Percentiles rank a stretch among this genome's conserved stretches.
phyloP scores from a whole-genome alignment of 495 filamentous ascomycete species.

The Glonium stellatum region DNA sequence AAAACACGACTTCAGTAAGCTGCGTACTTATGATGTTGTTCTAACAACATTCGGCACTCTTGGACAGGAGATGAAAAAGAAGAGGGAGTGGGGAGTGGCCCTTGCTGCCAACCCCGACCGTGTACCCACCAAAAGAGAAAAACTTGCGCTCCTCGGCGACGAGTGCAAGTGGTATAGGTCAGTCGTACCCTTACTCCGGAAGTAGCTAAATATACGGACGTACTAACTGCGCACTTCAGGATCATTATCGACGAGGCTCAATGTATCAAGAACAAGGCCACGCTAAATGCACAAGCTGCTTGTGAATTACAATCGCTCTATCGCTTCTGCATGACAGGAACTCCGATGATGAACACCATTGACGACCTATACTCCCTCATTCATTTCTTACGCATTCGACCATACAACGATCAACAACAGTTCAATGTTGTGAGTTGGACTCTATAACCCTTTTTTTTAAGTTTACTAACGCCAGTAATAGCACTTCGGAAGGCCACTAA shows the following conservation, averaged over 20 bases:
- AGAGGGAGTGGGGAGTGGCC: conserved; percentile 41
- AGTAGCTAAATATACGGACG: background rate
- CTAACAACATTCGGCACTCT: conserved; percentile 86
- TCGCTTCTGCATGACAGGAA: conserved; percentile 84
- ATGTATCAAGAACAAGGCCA: conserved; percentile 79
- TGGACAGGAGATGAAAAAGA: conserved; percentile 58
- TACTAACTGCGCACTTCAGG: background rate
- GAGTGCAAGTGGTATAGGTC: conserved; percentile 58
- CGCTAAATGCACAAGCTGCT: conserved; percentile 58
- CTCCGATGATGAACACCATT: conserved; percentile 89
- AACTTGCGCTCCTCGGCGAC: conserved; percentile 50
- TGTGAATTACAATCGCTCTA: conserved; percentile 55
- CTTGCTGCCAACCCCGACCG: conserved; percentile 26
- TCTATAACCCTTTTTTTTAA: background rate
- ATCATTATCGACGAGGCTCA: conserved; percentile 93
- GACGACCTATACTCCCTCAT: conserved; percentile 78
- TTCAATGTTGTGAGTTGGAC: conserved; percentile 44
- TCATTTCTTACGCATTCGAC: conserved; percentile 70
- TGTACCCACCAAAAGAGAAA: conserved; percentile 18
- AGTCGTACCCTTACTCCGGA: background rate
- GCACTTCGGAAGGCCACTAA: conserved; percentile 40
- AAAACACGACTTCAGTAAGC: conserved; percentile 51
- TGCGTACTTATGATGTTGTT: conserved; percentile 72
- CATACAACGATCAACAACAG: conserved; percentile 60
- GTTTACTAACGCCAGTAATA: conserved; percentile 32